A percentile compares a stretch with the other conserved stretches of the same genome.
phyloP scores from a whole-genome alignment of 2,329 filamentous ascomycete genomes.

The Calonectria hongkongensis region DNA sequence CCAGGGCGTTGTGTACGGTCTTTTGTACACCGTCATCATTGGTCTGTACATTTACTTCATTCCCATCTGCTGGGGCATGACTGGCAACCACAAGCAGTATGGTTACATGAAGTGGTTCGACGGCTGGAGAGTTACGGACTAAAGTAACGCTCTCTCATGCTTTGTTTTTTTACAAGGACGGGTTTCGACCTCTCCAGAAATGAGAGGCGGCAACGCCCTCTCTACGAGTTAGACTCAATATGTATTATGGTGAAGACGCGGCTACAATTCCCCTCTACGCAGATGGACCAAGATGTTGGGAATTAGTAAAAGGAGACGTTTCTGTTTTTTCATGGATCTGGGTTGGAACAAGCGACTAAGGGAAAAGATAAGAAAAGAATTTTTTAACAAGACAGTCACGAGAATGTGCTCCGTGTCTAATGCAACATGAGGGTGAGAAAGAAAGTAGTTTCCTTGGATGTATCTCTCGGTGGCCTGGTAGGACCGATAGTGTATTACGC shows the following conservation, averaged over 20 bases:
- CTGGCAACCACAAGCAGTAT: constrained; percentile 88
- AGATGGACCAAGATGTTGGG: constrained; percentile 42
- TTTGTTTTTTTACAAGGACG: constrained; percentile 32
- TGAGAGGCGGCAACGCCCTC: constrained; percentile 42
- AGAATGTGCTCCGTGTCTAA: constrained; percentile 54
- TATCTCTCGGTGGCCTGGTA: constrained; percentile 44
- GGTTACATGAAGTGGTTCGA: constrained; percentile 95
- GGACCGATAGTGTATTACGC: constrained; percentile 55
- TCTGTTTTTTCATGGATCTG: constrained; percentile 40
- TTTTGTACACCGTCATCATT: constrained; percentile 84
- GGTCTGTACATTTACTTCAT: constrained; percentile 93
- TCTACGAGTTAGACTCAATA: constrained; percentile 35
- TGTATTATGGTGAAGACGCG: constrained; percentile 40
- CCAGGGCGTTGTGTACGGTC: constrained; percentile 81
- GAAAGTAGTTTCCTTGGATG: constrained; percentile 46
- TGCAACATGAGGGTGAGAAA: constrained; percentile 52
- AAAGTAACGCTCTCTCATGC: constrained; percentile 41
- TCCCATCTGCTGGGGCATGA: constrained; percentile 97
- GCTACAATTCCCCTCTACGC: constrained; percentile 35
- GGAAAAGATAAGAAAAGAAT: constrained; percentile 47
- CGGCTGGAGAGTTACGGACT: constrained; percentile 87
- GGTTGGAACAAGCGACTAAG: constrained; percentile 49
- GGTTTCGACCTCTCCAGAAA: constrained; percentile 32
- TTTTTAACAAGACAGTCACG: constrained; percentile 47
- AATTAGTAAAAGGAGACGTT: constrained; percentile 45